phyloP scores from a whole-genome alignment of 2,329 filamentous ascomycete species.

The Byssothecium circinans region DNA sequence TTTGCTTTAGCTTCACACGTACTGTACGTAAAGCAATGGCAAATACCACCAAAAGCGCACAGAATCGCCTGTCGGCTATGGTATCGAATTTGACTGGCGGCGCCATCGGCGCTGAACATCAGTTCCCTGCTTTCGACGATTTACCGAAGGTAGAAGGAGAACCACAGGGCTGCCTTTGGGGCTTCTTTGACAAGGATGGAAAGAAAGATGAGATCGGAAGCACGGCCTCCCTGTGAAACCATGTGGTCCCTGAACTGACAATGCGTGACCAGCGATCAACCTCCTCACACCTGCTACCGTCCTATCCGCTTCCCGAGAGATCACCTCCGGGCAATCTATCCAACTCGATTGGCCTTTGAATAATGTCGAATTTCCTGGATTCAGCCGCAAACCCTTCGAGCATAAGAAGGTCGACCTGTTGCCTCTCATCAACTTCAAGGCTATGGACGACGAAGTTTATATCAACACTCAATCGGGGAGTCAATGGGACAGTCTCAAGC shows the following conservation, averaged over 20 bases:
- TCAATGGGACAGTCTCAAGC: slow-evolving; percentile 42
- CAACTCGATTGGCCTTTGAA: slow-evolving; percentile 58
- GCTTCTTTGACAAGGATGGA: slow-evolving; percentile 37
- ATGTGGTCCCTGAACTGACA: background rate
- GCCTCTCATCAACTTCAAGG: slow-evolving; percentile 27
- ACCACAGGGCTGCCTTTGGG: slow-evolving; percentile 40
- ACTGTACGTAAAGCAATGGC: background rate
- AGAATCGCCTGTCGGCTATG: slow-evolving; percentile 17
- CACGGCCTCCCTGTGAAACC: slow-evolving; percentile 39
- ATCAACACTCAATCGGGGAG: slow-evolving; percentile 39
- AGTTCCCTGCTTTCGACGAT: slow-evolving; percentile 38
- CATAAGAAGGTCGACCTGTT: slow-evolving; percentile 55
- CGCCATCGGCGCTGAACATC: slow-evolving; percentile 14
- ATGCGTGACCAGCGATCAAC: slow-evolving; percentile 26
- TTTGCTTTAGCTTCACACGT: background rate
- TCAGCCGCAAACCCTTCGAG: slow-evolving; percentile 54
- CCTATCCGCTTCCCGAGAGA: slow-evolving; percentile 53
- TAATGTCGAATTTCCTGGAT: slow-evolving; percentile 59
- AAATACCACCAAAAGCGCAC: slow-evolving; percentile 9
- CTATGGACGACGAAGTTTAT: slow-evolving; percentile 36
- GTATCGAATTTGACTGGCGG: slow-evolving; percentile 12
- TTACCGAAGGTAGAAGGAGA: slow-evolving; percentile 33
- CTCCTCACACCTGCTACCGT: slow-evolving; percentile 57
- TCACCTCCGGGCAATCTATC: slow-evolving; percentile 55
- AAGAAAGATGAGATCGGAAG: slow-evolving; percentile 57